Percentiles rank a stretch among this genome's conserved stretches.
These are phyloP conservation scores for Daldinia grandis DNA, from an alignment of 495 filamentous ascomycete genomes.

Conservation along the genomic window DNA sequence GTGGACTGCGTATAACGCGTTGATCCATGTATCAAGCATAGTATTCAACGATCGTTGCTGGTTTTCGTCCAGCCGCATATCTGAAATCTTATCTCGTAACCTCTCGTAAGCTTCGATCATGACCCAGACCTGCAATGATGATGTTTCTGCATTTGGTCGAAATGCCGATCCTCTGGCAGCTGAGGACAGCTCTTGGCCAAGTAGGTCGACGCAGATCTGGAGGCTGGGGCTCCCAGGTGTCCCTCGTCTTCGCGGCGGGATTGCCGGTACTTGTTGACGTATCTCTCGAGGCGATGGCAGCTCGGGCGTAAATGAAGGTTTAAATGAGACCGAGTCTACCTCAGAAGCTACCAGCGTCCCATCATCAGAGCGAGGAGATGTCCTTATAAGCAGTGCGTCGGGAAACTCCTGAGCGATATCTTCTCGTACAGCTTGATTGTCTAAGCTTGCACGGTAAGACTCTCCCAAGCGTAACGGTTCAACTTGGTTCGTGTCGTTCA, in stretches of 20 bases:
- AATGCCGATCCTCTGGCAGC: constrained; percentile 37
- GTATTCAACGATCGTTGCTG: constrained; percentile 38
- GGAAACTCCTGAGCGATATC: constrained; percentile 25
- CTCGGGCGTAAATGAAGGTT: constrained; percentile 49
- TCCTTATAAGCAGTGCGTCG: constrained; percentile 16
- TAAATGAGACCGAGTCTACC: constrained; percentile 53
- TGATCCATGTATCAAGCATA: constrained; percentile 57
- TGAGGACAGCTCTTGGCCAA: constrained; percentile 54
- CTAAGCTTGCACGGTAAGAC: not conserved
- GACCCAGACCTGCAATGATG: constrained; percentile 63
- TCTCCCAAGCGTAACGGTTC: constrained; percentile 34
- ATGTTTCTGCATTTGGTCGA: constrained; percentile 51
- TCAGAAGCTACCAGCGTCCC: constrained; percentile 56
- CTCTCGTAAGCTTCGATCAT: constrained; percentile 62
- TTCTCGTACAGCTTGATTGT: constrained; percentile 17
- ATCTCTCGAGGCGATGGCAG: constrained; percentile 23
- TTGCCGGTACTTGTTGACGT: constrained; percentile 8
- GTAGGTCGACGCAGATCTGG: constrained; percentile 53
- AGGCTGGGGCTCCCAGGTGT: constrained; percentile 47
- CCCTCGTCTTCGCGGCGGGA: constrained; percentile 23
- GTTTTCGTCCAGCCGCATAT: constrained; percentile 31
- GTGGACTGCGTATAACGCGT: constrained; percentile 53
- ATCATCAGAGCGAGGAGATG: constrained; percentile 52
- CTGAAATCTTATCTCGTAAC: constrained; percentile 49
- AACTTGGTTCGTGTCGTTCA: constrained; percentile 32